Evolutionary conservation across 1,284 basidiomycete species (phyloP), one percentile per base, ranked within the genome.

Genomic region (Phylloporus sp.): DNA sequence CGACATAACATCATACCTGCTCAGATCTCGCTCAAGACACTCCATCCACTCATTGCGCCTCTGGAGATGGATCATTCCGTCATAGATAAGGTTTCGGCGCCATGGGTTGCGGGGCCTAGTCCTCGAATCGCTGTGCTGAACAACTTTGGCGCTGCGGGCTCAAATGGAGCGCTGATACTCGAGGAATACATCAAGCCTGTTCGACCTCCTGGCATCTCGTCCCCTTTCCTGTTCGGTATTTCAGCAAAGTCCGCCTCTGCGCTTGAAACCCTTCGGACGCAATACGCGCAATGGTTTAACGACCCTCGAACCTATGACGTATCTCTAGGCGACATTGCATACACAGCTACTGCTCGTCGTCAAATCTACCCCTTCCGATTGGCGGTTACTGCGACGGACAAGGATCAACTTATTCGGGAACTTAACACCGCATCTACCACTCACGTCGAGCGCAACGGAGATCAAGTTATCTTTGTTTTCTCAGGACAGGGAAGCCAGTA

Each of bases 131-230:
- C 90, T 1, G 72, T 92, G 25, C 80, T 93, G 60, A 92, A 91
- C 72, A 93, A 92, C 72, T 93, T 92, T 71, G 91, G 91, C 25
- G 91, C 91, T 0, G 84, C 91, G 27, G 91, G 91, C 0, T 91
- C 91, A 15, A 93, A 93, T 67, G 84, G 85, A 1, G 86, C 89
- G 0, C 71, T 91, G 19, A 64, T 93, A 10, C 72, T 93, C 2
- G 89, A 92, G 70, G 91, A 92, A 64, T 73, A 80, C 62, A 63
- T 60, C 57, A 66, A 62, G 49, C 63, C 65, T 25, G 23, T 8
- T n/a, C 62, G 57, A 61, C 58, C 43, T 58, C 61, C 41, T 3
- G 14, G 11, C 25, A 39, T 29, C 73, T 52, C 76, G 82, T 66
- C 57, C 37, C 3, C 77, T 86, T 78, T 84, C 59, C 78, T 90